Conservation (phyloP, 495 filamentous ascomycete genomes). For the Podospora conica region DNA sequence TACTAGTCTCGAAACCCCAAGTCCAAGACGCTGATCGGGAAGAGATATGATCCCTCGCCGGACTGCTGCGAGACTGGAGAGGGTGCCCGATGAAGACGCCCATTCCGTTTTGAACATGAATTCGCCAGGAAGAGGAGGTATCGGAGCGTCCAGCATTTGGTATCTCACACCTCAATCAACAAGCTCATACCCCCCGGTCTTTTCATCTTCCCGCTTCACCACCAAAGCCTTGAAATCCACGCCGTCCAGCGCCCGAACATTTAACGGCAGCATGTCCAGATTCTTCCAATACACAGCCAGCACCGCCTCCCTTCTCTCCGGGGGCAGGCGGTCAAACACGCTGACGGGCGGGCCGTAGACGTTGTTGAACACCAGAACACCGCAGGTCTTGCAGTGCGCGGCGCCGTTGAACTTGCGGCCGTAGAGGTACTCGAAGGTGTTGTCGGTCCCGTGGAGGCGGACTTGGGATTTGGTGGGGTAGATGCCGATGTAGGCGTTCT, state of each 20-base stretch:
- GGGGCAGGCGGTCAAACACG: slow-evolving; percentile 9
- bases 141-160: no score
- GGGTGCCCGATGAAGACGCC: not conserved
- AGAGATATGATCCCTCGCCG: not conserved
- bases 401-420: slow-evolving; percentile 5
- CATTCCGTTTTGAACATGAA: not conserved
- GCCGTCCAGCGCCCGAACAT: slow-evolving; percentile 16
- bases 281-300: slow-evolving; percentile 13
- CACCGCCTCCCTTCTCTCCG: slow-evolving; percentile 14
- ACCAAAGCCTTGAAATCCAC: slow-evolving; percentile 3
- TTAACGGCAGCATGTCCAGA: slow-evolving; percentile 17
- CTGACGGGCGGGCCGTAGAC: slow-evolving; percentile 19
- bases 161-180: not conserved
- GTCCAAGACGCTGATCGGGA: not conserved
- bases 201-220: slow-evolving; percentile 10
- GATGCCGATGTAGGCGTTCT: slow-evolving; percentile 17
- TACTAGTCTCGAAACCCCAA: no score
- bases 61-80: not conserved
- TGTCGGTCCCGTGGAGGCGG: slow-evolving; percentile 8
- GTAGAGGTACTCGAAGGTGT: slow-evolving; percentile 19
- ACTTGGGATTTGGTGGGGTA: slow-evolving; percentile 19
- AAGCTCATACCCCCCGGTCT: slow-evolving; percentile 18
- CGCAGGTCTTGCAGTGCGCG: slow-evolving; percentile 16
- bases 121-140: no score
- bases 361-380: slow-evolving; percentile 16